Evolutionary conservation across 371 early-diverging fungal species (phyloP), one percentile per base, ranked within the genome.

Genomic region (Massospora cicadina): DNA sequence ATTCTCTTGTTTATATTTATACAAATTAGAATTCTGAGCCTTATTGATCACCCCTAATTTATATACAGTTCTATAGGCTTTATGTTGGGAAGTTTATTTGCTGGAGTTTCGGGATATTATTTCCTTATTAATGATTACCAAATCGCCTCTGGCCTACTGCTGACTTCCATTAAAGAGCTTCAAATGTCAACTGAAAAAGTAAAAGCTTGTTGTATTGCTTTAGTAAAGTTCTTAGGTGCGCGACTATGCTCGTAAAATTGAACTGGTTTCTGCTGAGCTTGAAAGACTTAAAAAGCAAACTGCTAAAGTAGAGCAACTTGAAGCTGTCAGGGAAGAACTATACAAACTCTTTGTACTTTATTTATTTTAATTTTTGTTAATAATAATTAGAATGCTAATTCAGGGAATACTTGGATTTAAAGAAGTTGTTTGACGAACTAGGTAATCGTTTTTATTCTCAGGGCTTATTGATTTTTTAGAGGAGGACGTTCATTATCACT

Each of bases 91-190:
- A 80, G 83, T 23, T 81, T 86, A 21, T 68, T 79, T 56, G 84
- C 90, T 32, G 87, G 90, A 1, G 80, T 81, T n/a, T 75, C 77
- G 29, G 88, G 89, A 23, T 89, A 87, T 66, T 84, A 83, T 67
- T 86, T 87, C 65, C 75, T 89, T 55, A 73, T 89, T 65, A 88
- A 87, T 63, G 88, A 89, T 72, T 89, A 89, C 69, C 85, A 86
- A 61, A 76, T 74, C 56, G 84, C 87, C 5, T 84, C 88, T 31
- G 75, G 70, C 58, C 72, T 86, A 26, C 74, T 89, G 31, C 71
- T 89, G 71, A 73, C 70, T 70, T 85, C 88, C 5, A 83, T 89
- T 21, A 78, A 86, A 66, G 85, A 87, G 68, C 77, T 89, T 65
- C 87, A 89, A 68, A 66, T 74, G 27, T 84, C 87, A 17, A 85